Evolutionary conservation across 1,139 yeast genomes (phyloP), one percentile per base, ranked within the genome.

Genomic region (Kodamaea ohmeri): DNA sequence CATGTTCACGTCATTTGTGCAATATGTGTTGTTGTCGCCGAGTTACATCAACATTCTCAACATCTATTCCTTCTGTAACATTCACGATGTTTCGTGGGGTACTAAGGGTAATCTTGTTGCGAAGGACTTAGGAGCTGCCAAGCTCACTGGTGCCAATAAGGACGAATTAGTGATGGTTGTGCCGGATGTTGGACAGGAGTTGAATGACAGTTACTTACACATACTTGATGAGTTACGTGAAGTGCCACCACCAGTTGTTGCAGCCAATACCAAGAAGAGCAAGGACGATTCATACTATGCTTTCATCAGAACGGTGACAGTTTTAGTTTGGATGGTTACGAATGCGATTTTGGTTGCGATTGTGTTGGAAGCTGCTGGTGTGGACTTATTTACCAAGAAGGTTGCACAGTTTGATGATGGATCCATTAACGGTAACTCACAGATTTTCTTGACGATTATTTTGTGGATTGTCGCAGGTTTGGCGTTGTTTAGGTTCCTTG

Each of bases 31-130:
- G 42, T 62, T 85, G 41, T 78, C 87, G 32, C 95, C 95, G 1
- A 74, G 86, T 1, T 85, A 85, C 60, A 77, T 83, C 58, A 85
- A 85, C 54, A 84, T 85, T 37, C 69, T 85, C 52, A 85, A 84
- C 54, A 88, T 85, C 42, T 85, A 85, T 57, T 87, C 94, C 5
- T 85, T 85, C 60, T 84, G 94, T 67, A 85, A 85, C 56, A 83
- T 84, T 49, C 90, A 85, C 59, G 95, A 85, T 61, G 82, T 85
- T 36, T 81, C 92, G 0, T 85, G 95, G 95, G 95, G 95, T 55
- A 85, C 92, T 18, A 83, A 85, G 58, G 90, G 88, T 19, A 85
- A 74, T 39, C 78, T 77, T 21, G 68, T 65, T 29, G 78, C 78
- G 40, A 71, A 71, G 48, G 89, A 83, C 60, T 68, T 85, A 48